phyloP scores from a whole-genome alignment of 1,284 basidiomycete genomes.

The Mycena citricolor region DNA sequence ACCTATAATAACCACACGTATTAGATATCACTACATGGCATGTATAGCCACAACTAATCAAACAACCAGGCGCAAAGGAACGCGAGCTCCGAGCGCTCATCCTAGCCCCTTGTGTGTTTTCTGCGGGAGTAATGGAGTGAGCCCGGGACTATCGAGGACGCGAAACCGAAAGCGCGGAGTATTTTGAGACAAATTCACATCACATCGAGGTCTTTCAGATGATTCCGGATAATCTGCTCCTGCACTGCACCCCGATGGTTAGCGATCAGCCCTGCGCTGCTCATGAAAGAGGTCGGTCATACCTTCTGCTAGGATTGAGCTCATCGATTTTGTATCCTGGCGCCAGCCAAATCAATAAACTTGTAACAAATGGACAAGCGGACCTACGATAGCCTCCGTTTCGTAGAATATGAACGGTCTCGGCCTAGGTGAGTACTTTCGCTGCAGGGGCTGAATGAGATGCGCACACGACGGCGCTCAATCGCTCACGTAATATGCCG shows the following conservation, averaged over 20 bases:
- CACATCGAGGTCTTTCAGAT: conserved; percentile 29
- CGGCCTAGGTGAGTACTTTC: conserved; percentile 43
- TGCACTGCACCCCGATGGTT: conserved; percentile 25
- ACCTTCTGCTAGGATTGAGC: conserved; percentile 45
- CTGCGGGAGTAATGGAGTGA: too few species aligned
- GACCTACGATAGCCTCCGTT: conserved; percentile 48
- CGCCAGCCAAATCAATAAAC: background rate
- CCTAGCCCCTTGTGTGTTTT: too few species aligned
- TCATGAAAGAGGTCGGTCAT: conserved; percentile 5
- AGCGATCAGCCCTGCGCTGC: background rate
- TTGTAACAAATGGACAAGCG: background rate
- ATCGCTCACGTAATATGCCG: conserved; percentile 44
- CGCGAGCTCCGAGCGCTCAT: too few species aligned
- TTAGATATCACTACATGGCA: too few species aligned
- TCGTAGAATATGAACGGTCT: conserved; percentile 52
- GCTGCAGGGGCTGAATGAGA: conserved; percentile 31
- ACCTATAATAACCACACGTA: too few species aligned
- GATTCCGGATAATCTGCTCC: conserved; percentile 37
- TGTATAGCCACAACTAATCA: too few species aligned
- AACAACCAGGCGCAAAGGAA: too few species aligned
- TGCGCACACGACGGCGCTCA: conserved; percentile 8
- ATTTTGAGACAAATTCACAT: conserved; percentile 25
- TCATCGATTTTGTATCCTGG: conserved; percentile 52
- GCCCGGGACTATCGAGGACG: too few species aligned
- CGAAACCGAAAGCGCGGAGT: too few species aligned